Percentiles rank a stretch among this genome's conserved stretches.
Evolutionary conservation across 1,284 basidiomycete species (phyloP).

Genomic region (Porodaedalea pini): DNA sequence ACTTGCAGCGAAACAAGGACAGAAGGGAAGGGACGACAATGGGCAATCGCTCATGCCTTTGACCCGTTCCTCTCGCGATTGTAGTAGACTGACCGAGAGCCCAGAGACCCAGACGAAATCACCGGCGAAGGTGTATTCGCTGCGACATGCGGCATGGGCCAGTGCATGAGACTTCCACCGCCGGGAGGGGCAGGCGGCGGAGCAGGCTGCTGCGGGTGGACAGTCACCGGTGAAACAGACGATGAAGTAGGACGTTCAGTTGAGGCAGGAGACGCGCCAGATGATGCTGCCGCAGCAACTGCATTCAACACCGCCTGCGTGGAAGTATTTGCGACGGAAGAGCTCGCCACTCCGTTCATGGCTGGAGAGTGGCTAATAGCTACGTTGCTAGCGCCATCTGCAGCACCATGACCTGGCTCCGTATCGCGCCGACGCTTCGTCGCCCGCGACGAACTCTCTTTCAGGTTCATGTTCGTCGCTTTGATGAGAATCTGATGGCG

Average conservation of each 20-base stretch:
- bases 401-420: constrained; percentile 2
- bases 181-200: constrained; percentile 16
- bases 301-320: constrained; percentile 17
- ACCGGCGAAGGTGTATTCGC: constrained; percentile 19
- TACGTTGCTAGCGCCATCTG: neutral
- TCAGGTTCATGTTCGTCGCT: constrained; percentile 68
- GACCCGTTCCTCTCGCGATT: constrained; percentile 9
- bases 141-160: constrained; percentile 21
- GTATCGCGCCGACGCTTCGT: constrained; percentile 18
- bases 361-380: neutral
- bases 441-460: constrained; percentile 57
- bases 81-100: constrained; percentile 18
- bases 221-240: constrained; percentile 11
- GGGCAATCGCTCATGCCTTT: neutral
- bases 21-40: neutral
- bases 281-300: constrained; percentile 15
- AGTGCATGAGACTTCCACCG: constrained; percentile 18
- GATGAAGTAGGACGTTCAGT: constrained; percentile 12
- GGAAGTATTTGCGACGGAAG: constrained; percentile 1
- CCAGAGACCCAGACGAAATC: constrained; percentile 5
- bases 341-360: neutral
- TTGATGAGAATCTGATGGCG: constrained; percentile 78
- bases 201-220: constrained; percentile 4
- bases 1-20: neutral
- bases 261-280: constrained; percentile 10